These are phyloP conservation scores for Colletotrichum higginsianum DNA, from an alignment of 2,329 filamentous ascomycete species.

Conservation along the genomic window DNA sequence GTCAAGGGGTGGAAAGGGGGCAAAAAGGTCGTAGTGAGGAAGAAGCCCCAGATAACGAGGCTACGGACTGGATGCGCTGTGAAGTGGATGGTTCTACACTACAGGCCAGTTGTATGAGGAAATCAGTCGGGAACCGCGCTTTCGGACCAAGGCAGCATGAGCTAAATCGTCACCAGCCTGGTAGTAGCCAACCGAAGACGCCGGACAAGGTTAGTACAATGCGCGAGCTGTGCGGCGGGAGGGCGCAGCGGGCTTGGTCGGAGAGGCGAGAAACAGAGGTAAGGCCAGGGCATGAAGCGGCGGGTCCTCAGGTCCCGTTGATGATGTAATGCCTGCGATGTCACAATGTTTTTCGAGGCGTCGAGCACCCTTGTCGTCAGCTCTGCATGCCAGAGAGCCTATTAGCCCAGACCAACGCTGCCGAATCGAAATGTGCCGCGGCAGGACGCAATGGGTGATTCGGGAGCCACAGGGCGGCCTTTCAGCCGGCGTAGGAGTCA, in stretches of 20 bases:
- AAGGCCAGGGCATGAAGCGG: slow-evolving; percentile 8
- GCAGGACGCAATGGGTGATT: background rate
- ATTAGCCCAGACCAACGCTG: background rate
- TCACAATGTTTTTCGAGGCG: slow-evolving; percentile 17
- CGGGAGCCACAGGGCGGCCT: background rate
- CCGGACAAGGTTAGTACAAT: slow-evolving; percentile 34
- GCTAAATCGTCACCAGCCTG: slow-evolving; percentile 29
- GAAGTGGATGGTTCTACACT: background rate
- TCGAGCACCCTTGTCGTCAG: slow-evolving; percentile 23
- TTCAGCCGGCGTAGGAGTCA: background rate
- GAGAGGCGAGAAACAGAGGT: slow-evolving; percentile 8
- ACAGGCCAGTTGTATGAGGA: slow-evolving; percentile 11
- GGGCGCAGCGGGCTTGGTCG: slow-evolving; percentile 13
- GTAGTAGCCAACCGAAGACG: slow-evolving; percentile 23
- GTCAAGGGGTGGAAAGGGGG: background rate
- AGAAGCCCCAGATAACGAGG: background rate
- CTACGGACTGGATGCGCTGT: slow-evolving; percentile 5
- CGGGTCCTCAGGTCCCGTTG: slow-evolving; percentile 12
- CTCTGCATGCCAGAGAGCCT: slow-evolving; percentile 27
- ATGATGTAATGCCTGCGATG: slow-evolving; percentile 35
- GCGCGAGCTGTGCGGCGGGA: slow-evolving; percentile 20
- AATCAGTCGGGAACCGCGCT: slow-evolving; percentile 29
- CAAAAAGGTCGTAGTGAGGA: background rate
- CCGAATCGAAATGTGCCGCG: background rate
- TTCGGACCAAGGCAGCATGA: slow-evolving; percentile 28